phyloP scores from a whole-genome alignment of 352 stramenopile species.

The Globisporangium echinulatum region DNA sequence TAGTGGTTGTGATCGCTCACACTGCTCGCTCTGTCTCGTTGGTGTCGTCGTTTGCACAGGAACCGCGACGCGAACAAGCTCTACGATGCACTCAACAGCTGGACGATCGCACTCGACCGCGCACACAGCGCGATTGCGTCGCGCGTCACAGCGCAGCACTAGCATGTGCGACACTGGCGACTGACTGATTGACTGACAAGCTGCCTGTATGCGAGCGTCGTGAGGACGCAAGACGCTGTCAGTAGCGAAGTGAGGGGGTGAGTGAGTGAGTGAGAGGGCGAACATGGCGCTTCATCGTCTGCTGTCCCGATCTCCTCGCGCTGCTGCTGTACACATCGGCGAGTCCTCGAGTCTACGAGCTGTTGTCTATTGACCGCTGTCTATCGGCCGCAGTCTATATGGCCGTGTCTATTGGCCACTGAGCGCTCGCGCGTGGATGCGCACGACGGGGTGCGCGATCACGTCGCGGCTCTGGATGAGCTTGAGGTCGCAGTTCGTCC shows the following conservation, averaged over 20 bases:
- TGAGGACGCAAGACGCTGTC: too few relatives aligned
- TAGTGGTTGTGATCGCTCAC: too few relatives aligned
- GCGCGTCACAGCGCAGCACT: conserved; percentile 24
- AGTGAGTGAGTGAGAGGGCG: neutral
- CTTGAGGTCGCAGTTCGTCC: conserved; percentile 72
- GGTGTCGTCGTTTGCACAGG: conserved; percentile 13
- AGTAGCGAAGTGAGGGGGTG: neutral
- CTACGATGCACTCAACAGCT: conserved; percentile 63
- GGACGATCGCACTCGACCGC: conserved; percentile 43
- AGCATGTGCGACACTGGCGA: neutral
- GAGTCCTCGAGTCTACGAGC: too few relatives aligned
- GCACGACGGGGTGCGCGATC: conserved; percentile 48
- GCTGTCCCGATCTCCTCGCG: neutral
- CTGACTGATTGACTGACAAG: neutral
- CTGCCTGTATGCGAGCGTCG: too few relatives aligned
- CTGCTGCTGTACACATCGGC: neutral
- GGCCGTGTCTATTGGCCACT: conserved; percentile 11
- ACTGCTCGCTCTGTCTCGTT: too few relatives aligned
- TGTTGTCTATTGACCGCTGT: too few relatives aligned
- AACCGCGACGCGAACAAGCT: conserved; percentile 55
- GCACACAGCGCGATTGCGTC: conserved; percentile 39
- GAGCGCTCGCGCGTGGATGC: conserved; percentile 35
- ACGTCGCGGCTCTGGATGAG: conserved; percentile 76
- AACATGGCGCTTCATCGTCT: neutral
- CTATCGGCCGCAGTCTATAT: neutral